These are phyloP conservation scores for Hemileia vastatrix DNA, from an alignment of 1,284 basidiomycete species.

Conservation along the genomic window DNA sequence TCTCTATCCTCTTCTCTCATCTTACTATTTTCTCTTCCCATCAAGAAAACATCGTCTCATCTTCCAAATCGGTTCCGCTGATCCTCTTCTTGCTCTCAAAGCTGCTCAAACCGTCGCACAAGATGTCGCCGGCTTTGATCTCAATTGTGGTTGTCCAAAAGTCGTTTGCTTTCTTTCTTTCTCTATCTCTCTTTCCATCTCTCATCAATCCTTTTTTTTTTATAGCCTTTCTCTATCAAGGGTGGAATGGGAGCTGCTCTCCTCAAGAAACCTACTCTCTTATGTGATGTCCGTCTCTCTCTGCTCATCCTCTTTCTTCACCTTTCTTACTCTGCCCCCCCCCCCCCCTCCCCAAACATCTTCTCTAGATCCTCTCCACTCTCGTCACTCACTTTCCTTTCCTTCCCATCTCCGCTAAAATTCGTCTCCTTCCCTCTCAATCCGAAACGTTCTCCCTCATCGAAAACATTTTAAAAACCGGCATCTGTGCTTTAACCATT, in stretches of 20 bases:
- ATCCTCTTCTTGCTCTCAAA: constrained; percentile 79
- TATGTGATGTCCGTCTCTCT: constrained; percentile 52
- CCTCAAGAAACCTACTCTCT: constrained; percentile 76
- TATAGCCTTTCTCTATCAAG: constrained; percentile 90
- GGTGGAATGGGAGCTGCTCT: constrained; percentile 94
- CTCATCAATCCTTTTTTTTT: constrained; percentile 58
- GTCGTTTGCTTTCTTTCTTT: neutral
- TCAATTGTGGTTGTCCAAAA: constrained; percentile 63
- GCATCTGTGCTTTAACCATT: constrained; percentile 79
- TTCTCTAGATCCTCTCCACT: constrained; percentile 61
- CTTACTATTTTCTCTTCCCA: neutral
- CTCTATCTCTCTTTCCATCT: neutral
- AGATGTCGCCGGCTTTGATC: constrained; percentile 86
- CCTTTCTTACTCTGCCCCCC: neutral
- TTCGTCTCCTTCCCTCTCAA: constrained; percentile 74
- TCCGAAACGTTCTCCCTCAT: constrained; percentile 79
- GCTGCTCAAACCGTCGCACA: constrained; percentile 76
- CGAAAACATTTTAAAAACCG: constrained; percentile 72
- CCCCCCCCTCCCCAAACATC: neutral
- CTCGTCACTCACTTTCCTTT: constrained; percentile 65
- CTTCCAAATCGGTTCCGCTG: constrained; percentile 77
- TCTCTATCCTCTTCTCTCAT: constrained; percentile 5
- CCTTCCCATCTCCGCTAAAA: constrained; percentile 82
- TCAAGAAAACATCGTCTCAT: constrained; percentile 34
- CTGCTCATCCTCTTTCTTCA: neutral